Evolutionary conservation across 441 rosid species (phyloP).

Genomic region (Melastoma candidum): DNA sequence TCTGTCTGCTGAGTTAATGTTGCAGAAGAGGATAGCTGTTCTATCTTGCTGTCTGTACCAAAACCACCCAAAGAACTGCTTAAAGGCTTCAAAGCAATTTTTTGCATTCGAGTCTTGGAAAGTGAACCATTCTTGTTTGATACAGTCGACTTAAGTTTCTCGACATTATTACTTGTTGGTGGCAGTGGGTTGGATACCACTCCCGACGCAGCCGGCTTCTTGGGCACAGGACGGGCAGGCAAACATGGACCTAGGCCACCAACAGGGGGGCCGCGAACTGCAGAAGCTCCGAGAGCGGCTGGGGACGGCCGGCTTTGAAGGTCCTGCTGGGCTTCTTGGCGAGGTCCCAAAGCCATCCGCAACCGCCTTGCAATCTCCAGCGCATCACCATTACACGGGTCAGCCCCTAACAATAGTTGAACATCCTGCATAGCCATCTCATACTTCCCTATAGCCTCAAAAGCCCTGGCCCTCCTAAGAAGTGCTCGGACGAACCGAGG

Average conservation of each 20-base stretch:
- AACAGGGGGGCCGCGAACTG: conserved; percentile 84
- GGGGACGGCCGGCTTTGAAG: conserved; percentile 87
- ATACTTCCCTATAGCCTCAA: conserved; percentile 64
- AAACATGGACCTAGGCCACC: conserved; percentile 84
- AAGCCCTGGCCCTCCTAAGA: conserved; percentile 78
- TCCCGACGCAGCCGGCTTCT: conserved; percentile 39
- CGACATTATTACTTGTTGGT: conserved; percentile 24
- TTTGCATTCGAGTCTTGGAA: conserved; percentile 34
- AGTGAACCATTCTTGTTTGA: conserved; percentile 46
- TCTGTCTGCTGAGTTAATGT: conserved; percentile 20
- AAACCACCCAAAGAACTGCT: conserved; percentile 22
- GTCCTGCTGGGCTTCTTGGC: conserved; percentile 69
- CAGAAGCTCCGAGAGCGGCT: conserved; percentile 94
- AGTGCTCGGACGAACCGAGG: conserved; percentile 70
- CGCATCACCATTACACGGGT: conserved; percentile 68
- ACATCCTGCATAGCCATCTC: conserved; percentile 83
- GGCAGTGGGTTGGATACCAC: conserved; percentile 25
- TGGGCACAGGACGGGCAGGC: conserved; percentile 59
- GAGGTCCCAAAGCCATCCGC: conserved; percentile 57
- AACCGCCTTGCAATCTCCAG: conserved; percentile 53
- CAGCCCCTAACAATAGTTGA: conserved; percentile 52
- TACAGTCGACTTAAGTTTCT: conserved; percentile 28
- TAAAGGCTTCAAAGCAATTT: conserved; percentile 45
- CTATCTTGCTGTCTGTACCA: conserved; percentile 22
- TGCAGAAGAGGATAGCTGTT: conserved; percentile 21